phyloP scores from a whole-genome alignment of 1,139 yeast genomes.

The Geotrichum restrictum region DNA sequence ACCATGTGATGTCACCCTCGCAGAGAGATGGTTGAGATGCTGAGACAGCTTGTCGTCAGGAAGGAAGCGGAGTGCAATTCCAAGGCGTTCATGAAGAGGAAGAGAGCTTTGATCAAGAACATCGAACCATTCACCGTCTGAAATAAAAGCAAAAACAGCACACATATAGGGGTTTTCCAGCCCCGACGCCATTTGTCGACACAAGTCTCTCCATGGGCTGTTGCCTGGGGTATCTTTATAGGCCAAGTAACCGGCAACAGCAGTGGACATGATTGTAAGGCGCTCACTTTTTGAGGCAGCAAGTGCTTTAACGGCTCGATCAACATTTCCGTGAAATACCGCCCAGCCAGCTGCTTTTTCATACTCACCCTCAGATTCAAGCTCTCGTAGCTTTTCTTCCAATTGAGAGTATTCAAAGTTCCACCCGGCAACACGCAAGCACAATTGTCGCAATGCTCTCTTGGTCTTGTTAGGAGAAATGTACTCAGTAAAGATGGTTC shows the following conservation, averaged over 20 bases:
- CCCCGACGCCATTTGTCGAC: constrained; percentile 81
- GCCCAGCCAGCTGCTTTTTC: constrained; percentile 99
- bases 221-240: constrained; percentile 59
- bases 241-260: constrained; percentile 87
- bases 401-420: constrained; percentile 73
- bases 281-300: constrained; percentile 56
- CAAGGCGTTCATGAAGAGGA: constrained; percentile 82
- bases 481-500: constrained; percentile 21
- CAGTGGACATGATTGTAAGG: constrained; percentile 79
- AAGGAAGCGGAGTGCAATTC: constrained; percentile 81
- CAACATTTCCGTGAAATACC: constrained; percentile 85
- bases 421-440: constrained; percentile 89
- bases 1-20: constrained; percentile 68
- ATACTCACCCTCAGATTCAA: constrained; percentile 57
- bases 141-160: constrained; percentile 88
- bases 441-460: constrained; percentile 59
- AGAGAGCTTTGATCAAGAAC: constrained; percentile 85
- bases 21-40: constrained; percentile 63
- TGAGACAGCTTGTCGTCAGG: constrained; percentile 61
- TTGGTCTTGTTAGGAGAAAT: constrained; percentile 31
- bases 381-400: constrained; percentile 59
- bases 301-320: constrained; percentile 71
- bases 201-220: constrained; percentile 90
- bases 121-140: constrained; percentile 96
- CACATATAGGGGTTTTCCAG: constrained; percentile 84